Evolutionary conservation across 352 stramenopile species (phyloP).

Genomic region (Phytophthora pisi): DNA sequence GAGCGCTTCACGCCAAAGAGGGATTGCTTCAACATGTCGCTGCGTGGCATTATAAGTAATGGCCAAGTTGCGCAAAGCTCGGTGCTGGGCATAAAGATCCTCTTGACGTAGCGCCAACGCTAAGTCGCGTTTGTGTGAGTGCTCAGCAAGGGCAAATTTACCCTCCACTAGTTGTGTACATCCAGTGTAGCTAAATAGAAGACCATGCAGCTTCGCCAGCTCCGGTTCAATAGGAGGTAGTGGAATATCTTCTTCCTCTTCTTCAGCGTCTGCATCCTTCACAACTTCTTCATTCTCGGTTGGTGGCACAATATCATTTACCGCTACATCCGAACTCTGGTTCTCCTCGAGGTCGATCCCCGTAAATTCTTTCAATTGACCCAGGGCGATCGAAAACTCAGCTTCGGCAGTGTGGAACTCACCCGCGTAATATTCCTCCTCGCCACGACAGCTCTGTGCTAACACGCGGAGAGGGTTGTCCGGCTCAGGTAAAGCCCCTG

Average conservation of each 20-base stretch:
- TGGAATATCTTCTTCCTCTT: background rate
- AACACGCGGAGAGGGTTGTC: constrained; percentile 34
- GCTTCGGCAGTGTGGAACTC: constrained; percentile 50
- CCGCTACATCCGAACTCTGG: constrained; percentile 3
- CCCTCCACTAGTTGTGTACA: constrained; percentile 55
- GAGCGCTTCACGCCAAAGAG: constrained; percentile 58
- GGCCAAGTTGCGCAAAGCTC: constrained; percentile 59
- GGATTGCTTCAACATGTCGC: constrained; percentile 51
- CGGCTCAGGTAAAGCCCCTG: constrained; percentile 14
- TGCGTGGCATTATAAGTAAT: constrained; percentile 50
- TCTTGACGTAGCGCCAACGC: constrained; percentile 53
- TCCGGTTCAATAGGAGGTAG: constrained; percentile 29
- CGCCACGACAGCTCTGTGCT: constrained; percentile 37
- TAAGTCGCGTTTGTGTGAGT: constrained; percentile 57
- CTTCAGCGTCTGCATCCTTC: constrained; percentile 3
- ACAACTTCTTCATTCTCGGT: constrained; percentile 1
- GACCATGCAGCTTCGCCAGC: constrained; percentile 49
- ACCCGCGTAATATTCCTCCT: constrained; percentile 46
- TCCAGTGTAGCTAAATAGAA: constrained; percentile 52
- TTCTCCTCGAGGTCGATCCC: constrained; percentile 18
- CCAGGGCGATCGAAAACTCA: constrained; percentile 46
- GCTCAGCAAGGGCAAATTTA: constrained; percentile 43
- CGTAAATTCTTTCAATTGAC: constrained; percentile 32
- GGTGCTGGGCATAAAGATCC: constrained; percentile 59
- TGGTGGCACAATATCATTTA: background rate